Evolutionary conservation across 2,329 filamentous ascomycete species (phyloP).

Genomic region (Tolypocladium nubicola): DNA sequence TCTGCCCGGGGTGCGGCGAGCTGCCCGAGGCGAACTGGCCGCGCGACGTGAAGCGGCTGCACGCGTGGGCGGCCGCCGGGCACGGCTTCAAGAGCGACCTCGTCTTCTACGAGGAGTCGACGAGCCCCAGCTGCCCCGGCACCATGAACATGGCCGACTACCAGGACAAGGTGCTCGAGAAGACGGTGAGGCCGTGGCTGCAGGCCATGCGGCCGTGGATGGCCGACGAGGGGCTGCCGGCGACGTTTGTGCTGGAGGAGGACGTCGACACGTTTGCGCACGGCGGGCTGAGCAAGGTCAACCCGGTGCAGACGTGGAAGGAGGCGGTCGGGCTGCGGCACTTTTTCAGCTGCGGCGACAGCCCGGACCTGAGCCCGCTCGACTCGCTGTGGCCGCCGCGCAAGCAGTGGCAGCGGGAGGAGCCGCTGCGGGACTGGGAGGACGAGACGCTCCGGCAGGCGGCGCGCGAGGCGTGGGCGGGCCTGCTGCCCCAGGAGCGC

Average conservation of each 20-base stretch:
- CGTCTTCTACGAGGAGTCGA: slow-evolving; percentile 25
- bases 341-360: slow-evolving; percentile 25
- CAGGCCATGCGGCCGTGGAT: slow-evolving; percentile 19
- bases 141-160: slow-evolving; percentile 24
- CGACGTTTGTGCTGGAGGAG: slow-evolving; percentile 22
- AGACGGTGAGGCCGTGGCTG: slow-evolving; percentile 23
- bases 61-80: slow-evolving; percentile 24
- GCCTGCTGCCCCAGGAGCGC: slow-evolving; percentile 17
- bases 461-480: slow-evolving; percentile 18
- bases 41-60: slow-evolving; percentile 21
- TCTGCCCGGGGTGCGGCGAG: slow-evolving; percentile 16
- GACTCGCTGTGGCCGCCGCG: slow-evolving; percentile 22
- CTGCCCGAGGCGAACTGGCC: slow-evolving; percentile 17
- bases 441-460: slow-evolving; percentile 19
- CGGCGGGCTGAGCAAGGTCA: slow-evolving; percentile 23
- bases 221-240: not conserved
- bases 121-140: slow-evolving; percentile 19
- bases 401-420: slow-evolving; percentile 21
- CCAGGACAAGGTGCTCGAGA: slow-evolving; percentile 21
- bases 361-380: slow-evolving; percentile 24
- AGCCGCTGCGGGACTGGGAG: slow-evolving; percentile 18
- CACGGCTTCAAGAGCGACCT: slow-evolving; percentile 26
- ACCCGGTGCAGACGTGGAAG: slow-evolving; percentile 25
- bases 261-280: slow-evolving; percentile 24
- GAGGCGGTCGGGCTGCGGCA: slow-evolving; percentile 18